Percentiles rank a stretch among this genome's conserved stretches.
These are phyloP conservation scores for Ilyonectria mors-panacis DNA, from an alignment of 2,329 filamentous ascomycete species.

Conservation along the genomic window DNA sequence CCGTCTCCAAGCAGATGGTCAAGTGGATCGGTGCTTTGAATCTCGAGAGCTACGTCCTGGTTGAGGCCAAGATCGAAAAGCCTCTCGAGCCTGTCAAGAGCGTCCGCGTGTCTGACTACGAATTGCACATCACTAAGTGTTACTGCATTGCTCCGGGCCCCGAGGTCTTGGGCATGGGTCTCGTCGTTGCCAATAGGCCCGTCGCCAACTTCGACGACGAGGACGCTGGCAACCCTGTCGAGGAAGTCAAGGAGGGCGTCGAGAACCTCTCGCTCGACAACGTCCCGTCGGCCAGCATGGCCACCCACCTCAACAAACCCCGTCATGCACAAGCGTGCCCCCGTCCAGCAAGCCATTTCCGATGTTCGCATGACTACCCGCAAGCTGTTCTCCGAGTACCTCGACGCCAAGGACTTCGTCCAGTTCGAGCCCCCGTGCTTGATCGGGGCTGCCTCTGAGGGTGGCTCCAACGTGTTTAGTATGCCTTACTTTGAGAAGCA, in stretches of 20 bases:
- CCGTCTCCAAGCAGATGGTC: conserved; percentile 89
- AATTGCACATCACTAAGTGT: conserved; percentile 90
- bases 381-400: conserved; percentile 83
- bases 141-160: conserved; percentile 80
- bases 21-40: conserved; percentile 86
- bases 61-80: conserved; percentile 86
- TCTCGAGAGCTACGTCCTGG: conserved; percentile 84
- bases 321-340: conserved; percentile 91
- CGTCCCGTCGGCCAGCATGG: conserved; percentile 82
- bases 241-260: conserved; percentile 62
- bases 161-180: conserved; percentile 69
- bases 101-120: conserved; percentile 82
- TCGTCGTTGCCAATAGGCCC: conserved; percentile 68
- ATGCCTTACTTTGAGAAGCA: conserved; percentile 90
- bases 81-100: conserved; percentile 91
- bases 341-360: conserved; percentile 89
- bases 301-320: conserved; percentile 93
- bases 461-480: conserved; percentile 92
- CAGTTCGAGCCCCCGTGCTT: conserved; percentile 92
- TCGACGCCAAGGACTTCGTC: conserved; percentile 81
- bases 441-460: conserved; percentile 91
- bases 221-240: conserved; percentile 58
- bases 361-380: conserved; percentile 69
- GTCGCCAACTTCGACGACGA: conserved; percentile 74
- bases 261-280: conserved; percentile 59